A percentile compares a stretch with the other conserved stretches of the same genome.
Evolutionary conservation across 768 basidiomycete species (phyloP).

Genomic region (Leccinum incarnatum): DNA sequence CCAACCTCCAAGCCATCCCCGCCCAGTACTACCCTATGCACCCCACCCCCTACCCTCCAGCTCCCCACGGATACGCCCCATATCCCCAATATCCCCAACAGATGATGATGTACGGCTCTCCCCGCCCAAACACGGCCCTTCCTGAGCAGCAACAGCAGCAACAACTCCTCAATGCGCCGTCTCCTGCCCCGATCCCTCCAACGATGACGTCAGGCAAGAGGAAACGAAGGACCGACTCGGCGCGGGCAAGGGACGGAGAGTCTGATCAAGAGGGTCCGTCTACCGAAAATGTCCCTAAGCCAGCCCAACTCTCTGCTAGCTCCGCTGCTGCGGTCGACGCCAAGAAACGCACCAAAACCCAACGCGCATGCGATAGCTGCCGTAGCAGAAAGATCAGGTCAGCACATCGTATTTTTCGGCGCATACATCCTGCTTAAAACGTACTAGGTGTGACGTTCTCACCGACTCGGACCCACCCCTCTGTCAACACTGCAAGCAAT

Average conservation of each 20-base stretch:
- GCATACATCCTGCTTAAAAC: conserved; percentile 14
- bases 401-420: conserved; percentile 15
- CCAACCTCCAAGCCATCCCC: conserved; percentile 39
- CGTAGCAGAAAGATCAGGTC: conserved; percentile 85
- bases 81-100: conserved; percentile 57
- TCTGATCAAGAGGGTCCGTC: conserved; percentile 65
- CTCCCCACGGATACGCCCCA: conserved; percentile 46
- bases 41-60: conserved; percentile 46
- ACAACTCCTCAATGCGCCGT: conserved; percentile 33
- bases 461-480: conserved; percentile 71
- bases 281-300: conserved; percentile 40
- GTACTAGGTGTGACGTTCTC: conserved; percentile 74
- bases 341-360: conserved; percentile 91
- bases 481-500: conserved; percentile 95
- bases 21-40: conserved; percentile 58
- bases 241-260: conserved; percentile 44
- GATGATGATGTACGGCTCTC: conserved; percentile 65
- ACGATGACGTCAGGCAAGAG: conserved; percentile 47
- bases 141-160: conserved; percentile 34
- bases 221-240: conserved; percentile 52
- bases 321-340: conserved; percentile 45
- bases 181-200: conserved; percentile 34
- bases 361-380: conserved; percentile 90
- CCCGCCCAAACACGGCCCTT: conserved; percentile 36
- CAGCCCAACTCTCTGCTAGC: conserved; percentile 27